phyloP scores from a whole-genome alignment of 768 basidiomycete genomes.

The Mycena leptocephala region DNA sequence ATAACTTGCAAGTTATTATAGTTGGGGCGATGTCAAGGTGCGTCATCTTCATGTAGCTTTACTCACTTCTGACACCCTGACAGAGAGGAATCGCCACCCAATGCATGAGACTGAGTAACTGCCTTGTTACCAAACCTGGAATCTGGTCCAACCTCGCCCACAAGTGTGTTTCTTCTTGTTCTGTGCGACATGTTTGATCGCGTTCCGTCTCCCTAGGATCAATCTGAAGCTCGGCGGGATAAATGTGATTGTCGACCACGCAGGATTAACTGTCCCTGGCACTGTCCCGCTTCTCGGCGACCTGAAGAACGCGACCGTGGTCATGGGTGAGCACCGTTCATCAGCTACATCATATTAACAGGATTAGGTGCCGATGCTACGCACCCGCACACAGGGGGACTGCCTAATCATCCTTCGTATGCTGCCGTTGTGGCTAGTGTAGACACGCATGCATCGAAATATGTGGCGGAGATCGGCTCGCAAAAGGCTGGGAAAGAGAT shows the following conservation, averaged over 20 bases:
- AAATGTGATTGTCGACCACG: constrained; percentile 80
- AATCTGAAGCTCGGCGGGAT: constrained; percentile 90
- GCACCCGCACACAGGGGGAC: not conserved
- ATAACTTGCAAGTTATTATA: constrained; percentile 41
- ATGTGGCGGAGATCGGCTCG: constrained; percentile 73
- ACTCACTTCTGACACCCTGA: not conserved
- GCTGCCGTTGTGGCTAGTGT: constrained; percentile 85
- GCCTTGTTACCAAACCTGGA: constrained; percentile 75
- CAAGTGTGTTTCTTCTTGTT: constrained; percentile 66
- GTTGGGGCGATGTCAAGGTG: constrained; percentile 80
- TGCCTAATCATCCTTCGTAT: constrained; percentile 69
- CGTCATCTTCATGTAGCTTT: constrained; percentile 34
- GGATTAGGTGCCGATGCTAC: constrained; percentile 71
- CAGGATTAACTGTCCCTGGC: constrained; percentile 21
- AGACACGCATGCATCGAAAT: constrained; percentile 82
- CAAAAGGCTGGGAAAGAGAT: constrained; percentile 79
- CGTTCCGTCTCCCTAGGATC: constrained; percentile 61
- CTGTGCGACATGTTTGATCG: constrained; percentile 1
- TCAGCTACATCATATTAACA: constrained; percentile 77
- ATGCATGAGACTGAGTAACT: constrained; percentile 78
- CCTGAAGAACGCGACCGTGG: not conserved
- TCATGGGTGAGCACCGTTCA: constrained; percentile 62
- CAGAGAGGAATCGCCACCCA: constrained; percentile 85
- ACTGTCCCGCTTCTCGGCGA: constrained; percentile 3
- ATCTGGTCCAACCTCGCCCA: constrained; percentile 83